Evolutionary conservation across 768 basidiomycete species (phyloP).

Genomic region (Suillus sp.): DNA sequence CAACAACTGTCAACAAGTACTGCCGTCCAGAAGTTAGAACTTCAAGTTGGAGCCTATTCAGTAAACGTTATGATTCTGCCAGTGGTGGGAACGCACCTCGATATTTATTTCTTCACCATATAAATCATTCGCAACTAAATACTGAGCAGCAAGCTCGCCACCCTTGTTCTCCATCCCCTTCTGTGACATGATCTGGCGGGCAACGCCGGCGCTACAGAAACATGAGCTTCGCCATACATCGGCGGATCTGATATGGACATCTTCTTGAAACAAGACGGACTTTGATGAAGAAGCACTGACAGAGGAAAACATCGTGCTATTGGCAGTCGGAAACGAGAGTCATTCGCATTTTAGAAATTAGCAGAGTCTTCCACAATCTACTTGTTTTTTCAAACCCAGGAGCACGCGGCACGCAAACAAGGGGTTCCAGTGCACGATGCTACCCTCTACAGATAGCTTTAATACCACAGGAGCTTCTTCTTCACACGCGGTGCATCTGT

Average conservation of each 20-base stretch:
- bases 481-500: slow-evolving; percentile 39
- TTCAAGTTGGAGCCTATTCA: no score
- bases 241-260: slow-evolving; percentile 61
- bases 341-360: slow-evolving; percentile 29
- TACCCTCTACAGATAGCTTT: no score
- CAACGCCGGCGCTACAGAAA: slow-evolving; percentile 48
- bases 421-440: no score
- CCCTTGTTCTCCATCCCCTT: slow-evolving; percentile 28
- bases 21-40: no score
- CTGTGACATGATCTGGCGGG: slow-evolving; percentile 49
- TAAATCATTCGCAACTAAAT: no score
- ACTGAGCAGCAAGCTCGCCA: not conserved
- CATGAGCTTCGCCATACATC: slow-evolving; percentile 62
- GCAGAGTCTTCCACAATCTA: slow-evolving; percentile 30
- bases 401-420: slow-evolving; percentile 10
- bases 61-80: no score
- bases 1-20: not conserved
- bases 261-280: slow-evolving; percentile 29
- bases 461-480: no score
- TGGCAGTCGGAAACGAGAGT: slow-evolving; percentile 20
- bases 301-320: slow-evolving; percentile 29
- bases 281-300: slow-evolving; percentile 32
- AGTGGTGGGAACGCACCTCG: no score
- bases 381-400: slow-evolving; percentile 25
- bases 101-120: no score